These are phyloP conservation scores for Erodium texanum DNA, from an alignment of 441 rosid species.

Conservation along the genomic window DNA sequence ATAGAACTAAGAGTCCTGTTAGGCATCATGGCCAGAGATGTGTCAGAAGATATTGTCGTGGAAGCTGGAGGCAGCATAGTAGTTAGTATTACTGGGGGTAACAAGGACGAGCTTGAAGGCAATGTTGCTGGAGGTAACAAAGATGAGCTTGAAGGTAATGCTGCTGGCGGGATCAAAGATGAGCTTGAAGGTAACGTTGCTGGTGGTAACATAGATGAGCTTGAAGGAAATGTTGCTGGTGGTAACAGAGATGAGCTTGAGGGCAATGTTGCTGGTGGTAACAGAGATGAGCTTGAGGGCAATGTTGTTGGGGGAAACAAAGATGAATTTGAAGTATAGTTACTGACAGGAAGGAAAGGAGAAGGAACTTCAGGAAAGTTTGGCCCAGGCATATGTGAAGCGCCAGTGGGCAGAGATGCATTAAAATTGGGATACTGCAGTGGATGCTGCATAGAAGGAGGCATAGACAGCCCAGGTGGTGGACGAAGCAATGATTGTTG, in stretches of 20 bases:
- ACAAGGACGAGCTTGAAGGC: neutral
- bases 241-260: neutral
- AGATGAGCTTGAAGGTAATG: neutral
- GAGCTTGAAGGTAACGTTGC: neutral
- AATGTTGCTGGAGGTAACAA: neutral
- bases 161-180: neutral
- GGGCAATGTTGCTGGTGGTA: neutral
- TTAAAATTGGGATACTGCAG: conserved; percentile 65
- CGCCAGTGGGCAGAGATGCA: conserved; percentile 40
- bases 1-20: conserved; percentile 35
- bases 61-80: conserved; percentile 34
- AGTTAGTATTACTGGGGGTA: neutral
- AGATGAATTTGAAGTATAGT: conserved; percentile 22
- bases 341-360: conserved; percentile 36
- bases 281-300: neutral
- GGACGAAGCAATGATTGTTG: conserved; percentile 75
- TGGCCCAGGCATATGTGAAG: conserved; percentile 37
- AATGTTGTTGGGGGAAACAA: conserved; percentile 14
- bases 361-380: conserved; percentile 38
- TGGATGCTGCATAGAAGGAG: conserved; percentile 58
- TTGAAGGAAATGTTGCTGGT: neutral
- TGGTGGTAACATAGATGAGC: neutral
- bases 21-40: conserved; percentile 36
- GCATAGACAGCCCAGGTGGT: conserved; percentile 63
- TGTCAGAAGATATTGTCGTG: conserved; percentile 48